phyloP scores from a whole-genome alignment of 2,329 filamentous ascomycete genomes.

The Colletotrichum australisinense region DNA sequence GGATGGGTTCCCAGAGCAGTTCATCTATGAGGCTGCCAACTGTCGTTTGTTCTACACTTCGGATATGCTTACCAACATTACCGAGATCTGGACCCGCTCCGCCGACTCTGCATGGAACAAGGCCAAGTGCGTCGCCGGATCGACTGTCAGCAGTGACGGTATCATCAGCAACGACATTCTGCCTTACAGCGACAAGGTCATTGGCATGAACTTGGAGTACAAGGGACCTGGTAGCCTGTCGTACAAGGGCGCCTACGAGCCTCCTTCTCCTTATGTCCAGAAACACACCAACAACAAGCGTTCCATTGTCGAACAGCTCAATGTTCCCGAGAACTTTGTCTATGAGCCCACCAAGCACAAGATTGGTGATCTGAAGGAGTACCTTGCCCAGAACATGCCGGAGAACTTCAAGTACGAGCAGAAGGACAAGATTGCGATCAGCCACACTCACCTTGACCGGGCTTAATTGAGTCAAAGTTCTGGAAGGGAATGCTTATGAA shows the following conservation, averaged over 20 bases:
- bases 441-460: neutral
- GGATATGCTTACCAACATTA: constrained; percentile 59
- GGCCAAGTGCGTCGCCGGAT: constrained; percentile 43
- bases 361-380: constrained; percentile 4
- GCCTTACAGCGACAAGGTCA: constrained; percentile 7
- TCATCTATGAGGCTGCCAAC: constrained; percentile 66
- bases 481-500: too few species aligned
- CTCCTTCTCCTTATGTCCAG: constrained; percentile 1
- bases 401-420: neutral
- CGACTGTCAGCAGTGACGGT: constrained; percentile 21
- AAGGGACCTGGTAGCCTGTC: constrained; percentile 26
- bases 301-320: neutral
- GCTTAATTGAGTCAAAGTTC: neutral
- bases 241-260: constrained; percentile 20
- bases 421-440: neutral
- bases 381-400: neutral
- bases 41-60: constrained; percentile 68
- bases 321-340: neutral
- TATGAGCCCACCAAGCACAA: neutral
- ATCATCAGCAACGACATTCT: constrained; percentile 28
- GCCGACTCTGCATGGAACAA: constrained; percentile 50
- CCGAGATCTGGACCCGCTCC: constrained; percentile 59
- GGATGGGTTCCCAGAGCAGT: constrained; percentile 62
- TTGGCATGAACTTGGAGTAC: constrained; percentile 17
- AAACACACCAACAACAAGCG: neutral